phyloP scores from a whole-genome alignment of 2,329 filamentous ascomycete genomes.

The Fusarium nelsonii region DNA sequence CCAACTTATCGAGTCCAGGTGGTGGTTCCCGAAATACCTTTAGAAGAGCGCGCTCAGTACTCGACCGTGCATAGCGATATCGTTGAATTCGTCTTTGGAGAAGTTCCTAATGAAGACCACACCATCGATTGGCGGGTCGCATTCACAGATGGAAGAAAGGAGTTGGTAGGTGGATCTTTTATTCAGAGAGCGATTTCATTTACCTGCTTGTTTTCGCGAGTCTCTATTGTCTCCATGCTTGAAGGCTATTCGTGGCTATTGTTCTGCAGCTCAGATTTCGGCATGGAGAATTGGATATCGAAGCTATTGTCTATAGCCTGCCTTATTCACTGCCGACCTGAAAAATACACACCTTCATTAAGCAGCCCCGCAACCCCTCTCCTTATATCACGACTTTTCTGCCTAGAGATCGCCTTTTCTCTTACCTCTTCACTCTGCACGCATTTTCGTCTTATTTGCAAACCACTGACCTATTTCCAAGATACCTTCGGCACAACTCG shows the following conservation, averaged over 20 bases:
- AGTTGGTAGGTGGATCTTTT: constrained; percentile 56
- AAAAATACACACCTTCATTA: constrained; percentile 23
- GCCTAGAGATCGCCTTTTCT: not conserved
- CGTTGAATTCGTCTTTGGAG: constrained; percentile 54
- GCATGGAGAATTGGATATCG: constrained; percentile 4
- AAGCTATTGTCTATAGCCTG: constrained; percentile 13
- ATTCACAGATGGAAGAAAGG: constrained; percentile 61
- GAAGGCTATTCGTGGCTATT: constrained; percentile 6
- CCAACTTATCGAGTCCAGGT: constrained; percentile 48
- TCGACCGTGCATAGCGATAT: constrained; percentile 51
- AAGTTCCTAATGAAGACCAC: constrained; percentile 45
- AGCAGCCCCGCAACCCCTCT: constrained; percentile 22
- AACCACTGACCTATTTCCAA: constrained; percentile 43
- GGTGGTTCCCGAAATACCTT: constrained; percentile 47
- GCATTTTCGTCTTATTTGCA: not conserved
- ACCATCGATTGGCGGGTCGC: constrained; percentile 55
- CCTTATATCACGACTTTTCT: constrained; percentile 9
- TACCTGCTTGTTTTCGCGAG: not conserved
- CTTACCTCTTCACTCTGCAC: not conserved
- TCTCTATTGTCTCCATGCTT: not conserved
- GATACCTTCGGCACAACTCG: constrained; percentile 50
- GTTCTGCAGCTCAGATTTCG: not conserved
- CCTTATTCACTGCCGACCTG: constrained; percentile 42
- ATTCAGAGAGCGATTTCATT: not conserved
- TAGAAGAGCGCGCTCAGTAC: constrained; percentile 50